Evolutionary conservation across 495 filamentous ascomycete genomes (phyloP).

Genomic region (Articulospora tetracladia): DNA sequence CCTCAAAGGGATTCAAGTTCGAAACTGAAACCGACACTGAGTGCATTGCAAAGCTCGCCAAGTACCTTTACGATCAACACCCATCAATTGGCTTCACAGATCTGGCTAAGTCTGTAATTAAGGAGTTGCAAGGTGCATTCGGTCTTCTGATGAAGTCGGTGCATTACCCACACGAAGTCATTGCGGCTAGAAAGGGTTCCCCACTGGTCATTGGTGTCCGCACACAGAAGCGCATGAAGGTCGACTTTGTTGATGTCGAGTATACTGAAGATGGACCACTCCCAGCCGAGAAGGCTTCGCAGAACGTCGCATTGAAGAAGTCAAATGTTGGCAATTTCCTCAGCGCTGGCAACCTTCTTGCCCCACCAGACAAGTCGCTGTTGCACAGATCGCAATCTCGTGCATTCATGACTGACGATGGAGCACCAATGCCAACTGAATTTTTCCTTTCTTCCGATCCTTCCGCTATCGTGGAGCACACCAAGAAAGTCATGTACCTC

Average conservation of each 20-base stretch:
- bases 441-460: constrained; percentile 99
- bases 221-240: constrained; percentile 98
- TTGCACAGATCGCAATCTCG: constrained; percentile 97
- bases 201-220: constrained; percentile 93
- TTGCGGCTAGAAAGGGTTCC: constrained; percentile 96
- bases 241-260: constrained; percentile 98
- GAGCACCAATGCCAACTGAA: constrained; percentile 94
- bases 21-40: constrained; percentile 99
- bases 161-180: constrained; percentile 96
- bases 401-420: constrained; percentile 97
- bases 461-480: constrained; percentile 97
- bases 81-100: constrained; percentile 93
- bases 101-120: constrained; percentile 94
- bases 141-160: constrained; percentile 96
- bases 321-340: constrained; percentile 48
- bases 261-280: constrained; percentile 84
- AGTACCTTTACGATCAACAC: constrained; percentile 96
- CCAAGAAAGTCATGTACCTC: constrained; percentile 98
- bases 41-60: constrained; percentile 97
- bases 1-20: constrained; percentile 94
- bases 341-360: constrained; percentile 66
- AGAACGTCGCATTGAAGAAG: constrained; percentile 96
- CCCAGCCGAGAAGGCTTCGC: constrained; percentile 89
- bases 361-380: constrained; percentile 92
- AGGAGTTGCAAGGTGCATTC: constrained; percentile 96